Evolutionary conservation across 2,329 filamentous ascomycete species (phyloP), one percentile per base, ranked within the genome.

Genomic region (Epicoccum sorghinum): DNA sequence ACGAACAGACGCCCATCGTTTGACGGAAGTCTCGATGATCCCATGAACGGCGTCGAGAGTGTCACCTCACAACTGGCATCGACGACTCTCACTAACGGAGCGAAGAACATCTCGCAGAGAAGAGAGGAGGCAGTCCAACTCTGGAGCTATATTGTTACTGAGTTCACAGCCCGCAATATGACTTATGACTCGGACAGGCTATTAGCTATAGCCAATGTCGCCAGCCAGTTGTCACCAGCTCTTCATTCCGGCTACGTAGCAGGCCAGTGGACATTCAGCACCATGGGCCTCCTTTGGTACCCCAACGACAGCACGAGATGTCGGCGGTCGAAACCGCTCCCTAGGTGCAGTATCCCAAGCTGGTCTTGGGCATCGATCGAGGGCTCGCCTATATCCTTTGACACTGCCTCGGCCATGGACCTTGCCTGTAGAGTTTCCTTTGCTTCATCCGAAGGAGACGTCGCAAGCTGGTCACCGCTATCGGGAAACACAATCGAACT

Each of bases 331-430:
- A 64, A 59, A 42, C 37, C 53, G 12, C 39, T 46, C 9, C 32
- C 60, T 44, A 57, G 58, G 2, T 59, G 63, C 12, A 63, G 63
- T 24, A 58, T 73, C 14, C 70, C 71, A 7, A 73, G 66, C 58
- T 74, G 71, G 71, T 72, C 70, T 36, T 74, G 71, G 71, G 71
- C 70, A 46, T 69, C 68, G 1, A 51, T 72, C 9, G 69, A 73
- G 60, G 71, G 70, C 14, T 73, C 70, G 3, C 67, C 70, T 0
- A 67, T 73, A 39, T 71, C 66, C 55, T 73, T 72, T 41, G 71
- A 74, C 53, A 73, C 72, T 25, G 51, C 64, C 8, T 70, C 67
- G 7, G 71, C 71, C 3, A 74, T 74, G 70, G 71, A 74, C 44
- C 57, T 74, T 0, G 71, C 70, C 1, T 73, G 70, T 33, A 64